Evolutionary conservation across 345 rosid species (phyloP), one percentile per base, ranked within the genome.

Genomic region (Citrus sp.): DNA sequence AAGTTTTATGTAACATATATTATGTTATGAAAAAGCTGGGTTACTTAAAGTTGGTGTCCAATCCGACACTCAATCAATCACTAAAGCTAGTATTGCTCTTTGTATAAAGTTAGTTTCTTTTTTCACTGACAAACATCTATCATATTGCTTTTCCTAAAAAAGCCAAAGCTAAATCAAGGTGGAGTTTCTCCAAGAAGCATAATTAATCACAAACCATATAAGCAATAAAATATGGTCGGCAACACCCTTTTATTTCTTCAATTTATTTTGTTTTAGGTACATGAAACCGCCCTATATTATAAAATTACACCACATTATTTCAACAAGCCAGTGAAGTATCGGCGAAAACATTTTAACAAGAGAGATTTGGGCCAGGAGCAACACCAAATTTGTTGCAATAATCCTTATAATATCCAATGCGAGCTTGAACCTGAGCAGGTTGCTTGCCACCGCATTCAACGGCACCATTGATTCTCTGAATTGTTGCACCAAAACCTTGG

Each of bases 401-500:
- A 30, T 87, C 80, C 6, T 78, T 88, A 61, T 80, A 88, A 61
- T 80, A 85, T 4, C 58, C 18, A 40, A 81, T 72, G 59, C 90
- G 87, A 18, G 87, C 79, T 21, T 84, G 83, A 18, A 90, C 89
- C 7, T 7, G 3, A 34, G 42, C 42, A 5, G 84, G 61, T 7
- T 76, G 82, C 37, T 65, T 75, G 35, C 92, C 90, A 42, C 75
- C 35, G 59, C 92, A 90, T 61, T 90, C 94, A 6, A 73, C 4
- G 16, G 85, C 87, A 21, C 89, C 86, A 42, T 88, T 90, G 30
- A 90, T 86, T 73, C 85, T 88, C 82, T 56, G 78, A 63, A 84
- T 87, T 3, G 89, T 89, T 21, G 88, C 86, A 55, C 92, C 89
- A 58, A 89, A 84, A 28, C 92, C 92, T 80, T 87, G 89, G 80